phyloP scores from a whole-genome alignment of 805 yeast species.

The Saccharomycopsis javanensis region DNA sequence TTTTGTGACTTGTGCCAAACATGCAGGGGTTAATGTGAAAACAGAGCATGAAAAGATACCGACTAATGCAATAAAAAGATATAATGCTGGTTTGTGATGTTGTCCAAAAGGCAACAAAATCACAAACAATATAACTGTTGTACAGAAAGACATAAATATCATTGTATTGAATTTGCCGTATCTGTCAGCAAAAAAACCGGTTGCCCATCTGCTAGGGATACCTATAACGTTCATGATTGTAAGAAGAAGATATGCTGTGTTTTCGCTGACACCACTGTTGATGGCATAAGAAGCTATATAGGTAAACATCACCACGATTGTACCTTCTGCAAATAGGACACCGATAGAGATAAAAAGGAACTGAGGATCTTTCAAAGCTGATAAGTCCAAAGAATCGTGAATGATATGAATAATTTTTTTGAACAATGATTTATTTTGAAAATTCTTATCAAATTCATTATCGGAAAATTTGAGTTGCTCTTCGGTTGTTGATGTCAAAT shows the following conservation, averaged over 20 bases:
- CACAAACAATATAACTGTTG: constrained; percentile 27
- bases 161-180: constrained; percentile 48
- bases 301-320: constrained; percentile 36
- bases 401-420: constrained; percentile 25
- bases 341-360: constrained; percentile 35
- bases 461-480: background rate
- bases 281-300: constrained; percentile 43
- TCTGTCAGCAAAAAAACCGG: constrained; percentile 35
- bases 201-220: constrained; percentile 35
- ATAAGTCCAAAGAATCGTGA: constrained; percentile 33
- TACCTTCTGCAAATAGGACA: constrained; percentile 38
- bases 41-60: constrained; percentile 49
- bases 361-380: constrained; percentile 35
- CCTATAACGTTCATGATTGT: constrained; percentile 36
- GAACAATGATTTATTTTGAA: constrained; percentile 1
- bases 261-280: constrained; percentile 34
- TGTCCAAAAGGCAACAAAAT: constrained; percentile 32
- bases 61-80: constrained; percentile 37
- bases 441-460: background rate
- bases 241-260: constrained; percentile 36
- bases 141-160: constrained; percentile 26
- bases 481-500: background rate
- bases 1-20: constrained; percentile 48
- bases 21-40: constrained; percentile 46
- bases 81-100: constrained; percentile 27